phyloP scores from a whole-genome alignment of 208 protist genomes.

The Wallacemonas sp. region DNA sequence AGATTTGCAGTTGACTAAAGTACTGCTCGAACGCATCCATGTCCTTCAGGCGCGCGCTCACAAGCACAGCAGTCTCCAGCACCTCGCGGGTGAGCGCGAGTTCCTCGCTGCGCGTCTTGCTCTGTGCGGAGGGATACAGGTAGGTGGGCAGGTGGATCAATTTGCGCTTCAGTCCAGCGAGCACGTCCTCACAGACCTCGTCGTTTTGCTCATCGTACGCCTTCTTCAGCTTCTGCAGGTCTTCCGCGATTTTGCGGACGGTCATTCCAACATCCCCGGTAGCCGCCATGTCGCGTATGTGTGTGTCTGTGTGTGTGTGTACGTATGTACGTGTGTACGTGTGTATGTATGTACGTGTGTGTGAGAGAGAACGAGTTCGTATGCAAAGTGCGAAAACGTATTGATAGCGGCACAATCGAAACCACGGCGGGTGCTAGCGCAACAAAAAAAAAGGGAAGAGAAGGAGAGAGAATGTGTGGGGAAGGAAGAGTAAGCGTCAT shows the following conservation, averaged over 20 bases:
- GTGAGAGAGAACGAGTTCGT: no score
- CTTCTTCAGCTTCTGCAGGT: constrained; percentile 72
- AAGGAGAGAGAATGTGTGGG: no score
- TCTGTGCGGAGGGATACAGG: constrained; percentile 64
- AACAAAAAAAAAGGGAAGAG: constrained; percentile 7
- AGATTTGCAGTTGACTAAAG: constrained; percentile 86
- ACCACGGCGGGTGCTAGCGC: no score
- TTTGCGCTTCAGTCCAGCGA: constrained; percentile 66
- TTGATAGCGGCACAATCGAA: no score
- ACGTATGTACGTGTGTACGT: not conserved
- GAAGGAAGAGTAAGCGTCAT: no score
- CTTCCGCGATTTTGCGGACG: constrained; percentile 71
- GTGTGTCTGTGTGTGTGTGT: constrained; percentile 8
- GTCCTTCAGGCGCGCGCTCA: constrained; percentile 76
- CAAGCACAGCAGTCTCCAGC: constrained; percentile 82
- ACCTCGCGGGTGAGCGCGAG: constrained; percentile 80
- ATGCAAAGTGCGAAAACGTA: no score
- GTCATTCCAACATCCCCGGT: constrained; percentile 46
- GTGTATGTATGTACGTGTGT: no score
- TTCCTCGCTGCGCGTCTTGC: constrained; percentile 76
- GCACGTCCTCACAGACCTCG: constrained; percentile 39
- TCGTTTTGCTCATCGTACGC: constrained; percentile 66
- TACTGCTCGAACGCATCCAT: constrained; percentile 80
- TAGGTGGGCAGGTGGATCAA: constrained; percentile 90
- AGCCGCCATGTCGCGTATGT: not conserved